phyloP scores from a whole-genome alignment of 805 yeast genomes.

The Spathaspora sp. region DNA sequence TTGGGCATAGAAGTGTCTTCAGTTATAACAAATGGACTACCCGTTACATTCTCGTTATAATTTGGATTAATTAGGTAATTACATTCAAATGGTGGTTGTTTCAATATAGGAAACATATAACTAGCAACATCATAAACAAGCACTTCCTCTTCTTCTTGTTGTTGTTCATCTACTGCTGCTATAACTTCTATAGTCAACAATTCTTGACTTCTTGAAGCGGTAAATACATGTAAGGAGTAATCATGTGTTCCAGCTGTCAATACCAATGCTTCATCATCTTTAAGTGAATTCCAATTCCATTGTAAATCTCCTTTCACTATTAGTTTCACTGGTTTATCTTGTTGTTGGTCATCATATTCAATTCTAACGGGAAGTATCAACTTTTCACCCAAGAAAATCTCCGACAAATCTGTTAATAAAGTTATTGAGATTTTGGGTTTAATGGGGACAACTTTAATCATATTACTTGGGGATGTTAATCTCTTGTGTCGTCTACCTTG shows the following conservation, averaged over 20 bases:
- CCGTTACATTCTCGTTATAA: slow-evolving; percentile 15
- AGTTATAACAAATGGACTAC: slow-evolving; percentile 31
- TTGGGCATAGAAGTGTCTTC: slow-evolving; percentile 24
- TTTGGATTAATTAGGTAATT: slow-evolving; percentile 23
- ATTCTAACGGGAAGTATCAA: slow-evolving; percentile 4
- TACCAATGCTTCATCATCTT: slow-evolving; percentile 38
- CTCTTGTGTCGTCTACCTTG: neutral
- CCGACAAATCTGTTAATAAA: neutral
- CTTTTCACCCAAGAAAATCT: slow-evolving; percentile 4
- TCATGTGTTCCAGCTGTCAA: slow-evolving; percentile 10
- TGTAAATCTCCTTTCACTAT: slow-evolving; percentile 11
- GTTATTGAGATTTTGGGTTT: slow-evolving; percentile 20
- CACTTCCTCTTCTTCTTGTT: slow-evolving; percentile 8
- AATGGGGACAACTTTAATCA: slow-evolving; percentile 17
- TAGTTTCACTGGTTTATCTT: neutral
- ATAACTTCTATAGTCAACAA: slow-evolving; percentile 17
- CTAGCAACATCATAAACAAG: slow-evolving; percentile 22
- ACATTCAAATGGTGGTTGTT: slow-evolving; percentile 18
- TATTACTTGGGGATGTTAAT: slow-evolving; percentile 5
- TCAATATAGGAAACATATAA: slow-evolving; percentile 20
- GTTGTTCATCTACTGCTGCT: slow-evolving; percentile 15
- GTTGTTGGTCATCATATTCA: slow-evolving; percentile 6
- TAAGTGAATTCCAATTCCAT: slow-evolving; percentile 30
- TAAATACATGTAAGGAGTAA: slow-evolving; percentile 15
- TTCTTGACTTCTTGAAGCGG: neutral